Conservation (phyloP, 2,329 filamentous ascomycete species). For the Penicillium sp. region DNA sequence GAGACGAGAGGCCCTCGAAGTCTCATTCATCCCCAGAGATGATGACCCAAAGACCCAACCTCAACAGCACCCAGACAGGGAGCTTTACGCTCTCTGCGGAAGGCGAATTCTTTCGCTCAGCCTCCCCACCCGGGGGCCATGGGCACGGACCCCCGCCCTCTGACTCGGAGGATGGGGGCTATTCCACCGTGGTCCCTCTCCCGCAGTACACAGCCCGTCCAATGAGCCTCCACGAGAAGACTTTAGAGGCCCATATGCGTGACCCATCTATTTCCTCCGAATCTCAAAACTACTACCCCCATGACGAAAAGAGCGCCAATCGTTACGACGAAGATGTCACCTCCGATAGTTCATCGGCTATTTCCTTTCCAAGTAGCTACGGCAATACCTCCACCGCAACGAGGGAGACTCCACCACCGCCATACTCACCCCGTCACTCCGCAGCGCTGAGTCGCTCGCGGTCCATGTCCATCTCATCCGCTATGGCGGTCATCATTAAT, state of each 20-base stretch:
- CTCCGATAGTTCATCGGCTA: constrained; percentile 40
- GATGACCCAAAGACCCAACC: constrained; percentile 2
- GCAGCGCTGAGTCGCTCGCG: constrained; percentile 31
- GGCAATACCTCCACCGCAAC: constrained; percentile 47
- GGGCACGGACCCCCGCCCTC: constrained; percentile 18
- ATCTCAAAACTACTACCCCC: constrained; percentile 7
- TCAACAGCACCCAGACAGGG: constrained; percentile 21
- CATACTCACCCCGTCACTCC: constrained; percentile 38
- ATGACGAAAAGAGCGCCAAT: constrained; percentile 34
- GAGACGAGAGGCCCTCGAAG: constrained; percentile 8
- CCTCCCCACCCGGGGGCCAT: background rate
- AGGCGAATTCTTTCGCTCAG: constrained; percentile 19
- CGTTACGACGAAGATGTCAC: constrained; percentile 33
- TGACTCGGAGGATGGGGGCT: constrained; percentile 29
- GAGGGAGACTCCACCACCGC: constrained; percentile 43
- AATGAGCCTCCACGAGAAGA: constrained; percentile 41
- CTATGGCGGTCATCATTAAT: constrained; percentile 23
- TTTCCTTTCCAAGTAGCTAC: constrained; percentile 45
- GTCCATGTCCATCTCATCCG: constrained; percentile 34
- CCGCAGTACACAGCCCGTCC: constrained; percentile 44
- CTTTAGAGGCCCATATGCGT: constrained; percentile 34
- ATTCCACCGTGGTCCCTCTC: constrained; percentile 35
- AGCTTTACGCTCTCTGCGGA: constrained; percentile 16
- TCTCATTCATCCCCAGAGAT: constrained; percentile 12
- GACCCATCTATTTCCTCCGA: constrained; percentile 30